Evolutionary conservation across 257 asterid species (phyloP).

Genomic region (Solanum clarkiae): DNA sequence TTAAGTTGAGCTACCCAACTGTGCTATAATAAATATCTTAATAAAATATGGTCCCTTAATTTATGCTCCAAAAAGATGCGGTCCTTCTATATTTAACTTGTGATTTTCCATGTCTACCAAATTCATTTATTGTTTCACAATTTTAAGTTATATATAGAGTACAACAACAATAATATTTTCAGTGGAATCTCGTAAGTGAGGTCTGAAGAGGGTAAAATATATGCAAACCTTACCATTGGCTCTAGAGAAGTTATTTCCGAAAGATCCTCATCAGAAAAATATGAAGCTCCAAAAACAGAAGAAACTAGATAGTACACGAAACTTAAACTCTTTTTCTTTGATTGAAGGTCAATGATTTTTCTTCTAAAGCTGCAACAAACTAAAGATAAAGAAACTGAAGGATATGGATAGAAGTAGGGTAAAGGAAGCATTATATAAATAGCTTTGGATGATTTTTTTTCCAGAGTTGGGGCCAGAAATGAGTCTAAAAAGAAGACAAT

Average conservation of each 20-base stretch:
- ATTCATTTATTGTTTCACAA: not conserved
- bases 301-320: not conserved
- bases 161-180: not conserved
- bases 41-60: not conserved
- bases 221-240: rapidly evolving
- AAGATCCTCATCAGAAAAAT: too few species aligned
- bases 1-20: not conserved
- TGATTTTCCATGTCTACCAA: not conserved
- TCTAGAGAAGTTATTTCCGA: too few species aligned
- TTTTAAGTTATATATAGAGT: not conserved
- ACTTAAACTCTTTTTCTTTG: not conserved
- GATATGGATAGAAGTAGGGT: not conserved
- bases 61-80: not conserved
- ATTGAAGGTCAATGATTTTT: not conserved
- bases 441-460: not conserved
- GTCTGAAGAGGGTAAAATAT: too few species aligned
- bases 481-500: not conserved
- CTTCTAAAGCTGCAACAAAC: not conserved
- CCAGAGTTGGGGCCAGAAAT: not conserved
- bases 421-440: not conserved
- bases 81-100: not conserved
- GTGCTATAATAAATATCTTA: not conserved
- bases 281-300: too few species aligned
- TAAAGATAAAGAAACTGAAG: not conserved
- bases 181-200: too few species aligned